Percentiles rank a stretch among this genome's conserved stretches.
These are phyloP conservation scores for Acaromyces ingoldii DNA, from an alignment of 1,284 basidiomycete genomes.

Conservation along the genomic window DNA sequence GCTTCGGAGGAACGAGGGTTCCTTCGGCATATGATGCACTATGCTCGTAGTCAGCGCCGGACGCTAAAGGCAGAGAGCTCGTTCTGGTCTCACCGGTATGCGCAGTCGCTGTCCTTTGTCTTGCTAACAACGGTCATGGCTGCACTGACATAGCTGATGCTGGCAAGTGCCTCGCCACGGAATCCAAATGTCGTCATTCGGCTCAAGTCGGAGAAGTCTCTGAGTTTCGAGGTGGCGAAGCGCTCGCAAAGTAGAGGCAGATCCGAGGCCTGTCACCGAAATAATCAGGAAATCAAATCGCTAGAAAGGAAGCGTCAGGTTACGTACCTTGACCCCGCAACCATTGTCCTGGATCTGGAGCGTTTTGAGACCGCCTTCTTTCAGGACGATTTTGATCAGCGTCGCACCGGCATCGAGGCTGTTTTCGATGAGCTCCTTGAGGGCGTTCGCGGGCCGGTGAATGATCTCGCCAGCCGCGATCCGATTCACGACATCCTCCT, in stretches of 20 bases:
- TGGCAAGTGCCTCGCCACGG: constrained; percentile 92
- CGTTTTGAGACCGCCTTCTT: constrained; percentile 91
- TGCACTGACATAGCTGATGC: constrained; percentile 82
- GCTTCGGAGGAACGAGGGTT: constrained; percentile 24
- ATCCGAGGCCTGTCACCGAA: constrained; percentile 57
- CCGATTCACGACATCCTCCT: constrained; percentile 59
- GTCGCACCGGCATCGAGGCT: constrained; percentile 86
- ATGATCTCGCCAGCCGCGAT: constrained; percentile 74
- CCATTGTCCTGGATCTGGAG: constrained; percentile 97
- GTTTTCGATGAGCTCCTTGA: constrained; percentile 96
- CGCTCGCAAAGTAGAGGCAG: constrained; percentile 86
- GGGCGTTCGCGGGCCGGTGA: constrained; percentile 86
- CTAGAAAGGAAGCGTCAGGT: no score
- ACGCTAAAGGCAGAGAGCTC: neutral
- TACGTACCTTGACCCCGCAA: constrained; percentile 75
- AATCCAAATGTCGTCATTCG: constrained; percentile 91
- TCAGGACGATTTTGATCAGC: constrained; percentile 77
- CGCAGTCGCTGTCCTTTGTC: constrained; percentile 31
- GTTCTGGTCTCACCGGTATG: constrained; percentile 24
- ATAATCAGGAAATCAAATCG: neutral
- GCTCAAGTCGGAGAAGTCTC: constrained; percentile 78
- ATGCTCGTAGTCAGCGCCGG: neutral
- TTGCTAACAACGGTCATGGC: constrained; percentile 85
- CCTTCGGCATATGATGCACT: constrained; percentile 41
- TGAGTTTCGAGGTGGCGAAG: constrained; percentile 92